These are phyloP conservation scores for Saccharomyces uvarum DNA, from an alignment of 1,139 yeast species.

Conservation along the genomic window DNA sequence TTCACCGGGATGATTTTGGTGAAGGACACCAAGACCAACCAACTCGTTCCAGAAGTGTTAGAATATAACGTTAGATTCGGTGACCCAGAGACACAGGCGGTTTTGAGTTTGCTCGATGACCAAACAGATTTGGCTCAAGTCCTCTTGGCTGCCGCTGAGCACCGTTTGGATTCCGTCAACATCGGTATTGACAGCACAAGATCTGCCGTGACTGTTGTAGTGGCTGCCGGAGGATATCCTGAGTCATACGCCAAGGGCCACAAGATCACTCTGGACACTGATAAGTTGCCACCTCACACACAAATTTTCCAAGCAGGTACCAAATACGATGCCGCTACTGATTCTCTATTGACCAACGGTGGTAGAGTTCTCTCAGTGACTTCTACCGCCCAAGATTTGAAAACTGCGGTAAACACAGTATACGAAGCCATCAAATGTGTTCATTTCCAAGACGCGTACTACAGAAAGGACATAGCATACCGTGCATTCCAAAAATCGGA, in stretches of 20 bases:
- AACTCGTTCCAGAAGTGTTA: slow-evolving; percentile 66
- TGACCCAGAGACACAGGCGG: slow-evolving; percentile 98
- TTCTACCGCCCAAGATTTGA: slow-evolving; percentile 68
- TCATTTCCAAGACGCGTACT: slow-evolving; percentile 65
- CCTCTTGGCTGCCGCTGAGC: slow-evolving; percentile 90
- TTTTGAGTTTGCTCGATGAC: slow-evolving; percentile 71
- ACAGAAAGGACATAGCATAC: slow-evolving; percentile 91
- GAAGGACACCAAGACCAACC: slow-evolving; percentile 40
- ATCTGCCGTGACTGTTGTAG: slow-evolving; percentile 84
- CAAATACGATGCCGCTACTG: slow-evolving; percentile 37
- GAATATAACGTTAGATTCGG: slow-evolving; percentile 98
- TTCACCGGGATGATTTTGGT: slow-evolving; percentile 96
- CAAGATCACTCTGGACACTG: slow-evolving; percentile 52
- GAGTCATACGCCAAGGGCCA: slow-evolving; percentile 81
- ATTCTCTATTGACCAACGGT: slow-evolving; percentile 73
- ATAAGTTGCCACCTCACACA: slow-evolving; percentile 46
- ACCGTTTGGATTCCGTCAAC: slow-evolving; percentile 78
- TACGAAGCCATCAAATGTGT: slow-evolving; percentile 78
- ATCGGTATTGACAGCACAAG: slow-evolving; percentile 53
- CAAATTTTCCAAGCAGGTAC: slow-evolving; percentile 96
- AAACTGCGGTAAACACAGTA: slow-evolving; percentile 77
- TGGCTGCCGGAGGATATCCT: slow-evolving; percentile 97
- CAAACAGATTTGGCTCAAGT: slow-evolving; percentile 89
- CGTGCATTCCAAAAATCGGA: slow-evolving; percentile 70
- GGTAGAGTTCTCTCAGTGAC: slow-evolving; percentile 97